Evolutionary conservation across 2,329 filamentous ascomycete species (phyloP), one percentile per base, ranked within the genome.

Genomic region (Grosmannia penicillata): DNA sequence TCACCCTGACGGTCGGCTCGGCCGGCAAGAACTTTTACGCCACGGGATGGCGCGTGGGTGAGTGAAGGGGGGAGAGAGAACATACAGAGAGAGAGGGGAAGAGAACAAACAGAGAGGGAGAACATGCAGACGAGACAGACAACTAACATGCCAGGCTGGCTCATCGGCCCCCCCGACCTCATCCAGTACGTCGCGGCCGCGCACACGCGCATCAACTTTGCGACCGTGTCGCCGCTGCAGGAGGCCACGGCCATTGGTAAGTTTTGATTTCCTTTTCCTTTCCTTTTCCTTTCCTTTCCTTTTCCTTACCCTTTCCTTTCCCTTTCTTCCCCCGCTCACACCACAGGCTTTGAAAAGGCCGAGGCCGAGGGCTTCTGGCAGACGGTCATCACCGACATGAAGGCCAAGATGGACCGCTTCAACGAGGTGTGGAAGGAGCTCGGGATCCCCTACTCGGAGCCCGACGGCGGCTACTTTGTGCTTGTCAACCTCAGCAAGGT

Each of bases 21-120:
- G 91, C 86, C 1, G 91, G 91, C 50, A 98, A 98, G 71, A 93
- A 91, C 66, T 98, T 98, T 60, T 96, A 96, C 54, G 85, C 84
- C 40, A 98, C 91, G 0, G 91, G 91, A 34, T 98, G 91, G 91
- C 78, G 91, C 41, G 87, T 96, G 5, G 74, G 27, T 29, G 27
- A 15, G 27, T 25, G 13, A 29, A 17, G 13, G 6, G 11, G 10
- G 66, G 64, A 8, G 27, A n/a, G 3, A 15, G 27, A 15, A 4
- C 24, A 8, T 7, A 25, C 24, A 7, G 8, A 7, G n/a, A 8
- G 10, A 27, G 4, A 14, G 4, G 4, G 10, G 25, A 27, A 10
- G 25, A 13, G 4, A 14, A 13, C 25, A 13, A 27, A 48, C 83
- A 8, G 25, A n/a, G n/a, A n/a, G n/a, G n/a, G n/a, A n/a, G n/a